Conservation (phyloP, 257 asterid species). For the Rehmannia glutinosa region DNA sequence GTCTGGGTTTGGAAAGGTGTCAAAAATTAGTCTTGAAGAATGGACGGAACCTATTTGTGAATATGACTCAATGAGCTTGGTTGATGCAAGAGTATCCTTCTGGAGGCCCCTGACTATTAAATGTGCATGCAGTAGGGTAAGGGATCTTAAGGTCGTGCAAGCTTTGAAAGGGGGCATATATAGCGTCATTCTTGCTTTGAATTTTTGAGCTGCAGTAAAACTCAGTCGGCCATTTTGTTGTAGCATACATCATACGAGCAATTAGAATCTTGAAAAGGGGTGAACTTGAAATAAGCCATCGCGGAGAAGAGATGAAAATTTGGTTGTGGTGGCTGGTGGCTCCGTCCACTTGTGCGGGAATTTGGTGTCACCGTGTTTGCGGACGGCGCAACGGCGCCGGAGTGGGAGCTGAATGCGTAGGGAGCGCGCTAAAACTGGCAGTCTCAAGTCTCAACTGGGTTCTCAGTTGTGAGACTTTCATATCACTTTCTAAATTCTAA, state of each 20-base stretch:
- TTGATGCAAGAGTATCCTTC: conserved; percentile 61
- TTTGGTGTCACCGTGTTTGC: background rate
- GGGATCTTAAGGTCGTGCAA: conserved; percentile 47
- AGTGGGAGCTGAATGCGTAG: background rate
- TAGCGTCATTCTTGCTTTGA: conserved; percentile 38
- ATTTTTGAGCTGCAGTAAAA: background rate
- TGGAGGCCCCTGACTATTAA: conserved; percentile 52
- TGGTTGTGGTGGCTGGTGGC: background rate
- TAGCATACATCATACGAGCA: background rate
- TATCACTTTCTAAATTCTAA: no score
- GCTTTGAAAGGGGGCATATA: conserved; percentile 87
- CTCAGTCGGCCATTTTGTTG: conserved; percentile 1
- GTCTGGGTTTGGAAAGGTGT: conserved; percentile 62
- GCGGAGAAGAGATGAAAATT: background rate
- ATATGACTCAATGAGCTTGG: conserved; percentile 91
- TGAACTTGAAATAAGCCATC: no score
- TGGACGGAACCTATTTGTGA: conserved; percentile 53
- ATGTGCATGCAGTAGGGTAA: conserved; percentile 60
- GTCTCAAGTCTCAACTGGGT: no score
- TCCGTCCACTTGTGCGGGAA: background rate
- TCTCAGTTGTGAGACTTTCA: no score
- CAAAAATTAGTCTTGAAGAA: conserved; percentile 48
- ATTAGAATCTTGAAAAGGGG: background rate
- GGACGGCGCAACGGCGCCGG: conserved; percentile 15
- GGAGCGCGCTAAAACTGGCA: no score